Conservation (phyloP, 2,329 filamentous ascomycete species). For the Xylaria arbuscula region DNA sequence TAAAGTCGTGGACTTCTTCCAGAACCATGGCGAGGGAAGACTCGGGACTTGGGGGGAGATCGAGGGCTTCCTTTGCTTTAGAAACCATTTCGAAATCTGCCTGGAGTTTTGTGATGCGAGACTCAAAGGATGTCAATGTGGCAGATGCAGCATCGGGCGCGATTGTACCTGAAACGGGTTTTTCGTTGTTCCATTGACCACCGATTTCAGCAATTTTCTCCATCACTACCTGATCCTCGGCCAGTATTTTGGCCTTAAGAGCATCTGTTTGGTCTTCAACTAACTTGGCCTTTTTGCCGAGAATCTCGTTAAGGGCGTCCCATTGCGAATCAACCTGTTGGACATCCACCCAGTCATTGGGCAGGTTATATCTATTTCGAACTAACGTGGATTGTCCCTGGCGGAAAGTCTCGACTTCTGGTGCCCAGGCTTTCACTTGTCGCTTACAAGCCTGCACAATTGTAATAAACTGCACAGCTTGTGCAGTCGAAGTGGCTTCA, state of each 20-base stretch:
- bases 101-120: slow-evolving; percentile 84
- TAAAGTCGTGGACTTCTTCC: slow-evolving; percentile 98
- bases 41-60: slow-evolving; percentile 83
- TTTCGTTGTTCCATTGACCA: slow-evolving; percentile 92
- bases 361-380: slow-evolving; percentile 93
- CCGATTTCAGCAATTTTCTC: slow-evolving; percentile 90
- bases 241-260: slow-evolving; percentile 90
- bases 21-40: slow-evolving; percentile 85
- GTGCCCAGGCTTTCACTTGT: slow-evolving; percentile 92
- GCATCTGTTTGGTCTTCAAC: slow-evolving; percentile 97
- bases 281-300: slow-evolving; percentile 92
- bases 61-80: slow-evolving; percentile 95
- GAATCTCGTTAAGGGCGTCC: slow-evolving; percentile 90
- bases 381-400: slow-evolving; percentile 93
- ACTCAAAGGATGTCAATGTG: slow-evolving; percentile 84
- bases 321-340: slow-evolving; percentile 97
- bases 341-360: slow-evolving; percentile 92
- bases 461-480: slow-evolving; percentile 98
- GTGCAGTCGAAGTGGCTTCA: slow-evolving; percentile 93
- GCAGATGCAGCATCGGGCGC: slow-evolving; percentile 88
- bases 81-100: slow-evolving; percentile 92
- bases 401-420: slow-evolving; percentile 94
- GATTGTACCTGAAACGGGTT: slow-evolving; percentile 94
- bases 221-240: slow-evolving; percentile 90
- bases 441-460: slow-evolving; percentile 96